Conservation (phyloP, 805 yeast genomes). For the Yarrowia sp. region DNA sequence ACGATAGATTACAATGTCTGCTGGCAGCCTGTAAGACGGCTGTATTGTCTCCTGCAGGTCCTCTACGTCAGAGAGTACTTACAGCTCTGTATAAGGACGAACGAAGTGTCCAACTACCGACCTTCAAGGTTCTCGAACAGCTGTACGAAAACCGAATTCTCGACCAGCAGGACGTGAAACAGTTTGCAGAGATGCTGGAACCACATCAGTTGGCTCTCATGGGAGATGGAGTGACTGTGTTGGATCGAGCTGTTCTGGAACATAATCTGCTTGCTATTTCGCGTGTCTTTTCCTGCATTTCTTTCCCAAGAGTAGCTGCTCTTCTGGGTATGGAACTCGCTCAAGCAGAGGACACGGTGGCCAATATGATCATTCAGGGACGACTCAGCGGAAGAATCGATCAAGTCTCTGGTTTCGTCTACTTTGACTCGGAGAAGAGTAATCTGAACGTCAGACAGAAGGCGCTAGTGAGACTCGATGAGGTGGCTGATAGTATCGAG, state of each 20-base stretch:
- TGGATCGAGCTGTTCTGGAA: constrained; percentile 48
- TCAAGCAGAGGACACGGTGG: constrained; percentile 47
- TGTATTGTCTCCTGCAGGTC: constrained; percentile 50
- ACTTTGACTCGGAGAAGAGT: constrained; percentile 40
- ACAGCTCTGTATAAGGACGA: constrained; percentile 47
- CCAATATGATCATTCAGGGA: constrained; percentile 48
- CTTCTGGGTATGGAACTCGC: constrained; percentile 44
- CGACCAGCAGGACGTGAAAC: constrained; percentile 44
- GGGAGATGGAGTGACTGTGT: constrained; percentile 46
- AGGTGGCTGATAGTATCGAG: constrained; percentile 27
- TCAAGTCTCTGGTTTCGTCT: constrained; percentile 46
- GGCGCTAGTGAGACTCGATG: constrained; percentile 20
- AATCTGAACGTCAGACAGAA: constrained; percentile 1
- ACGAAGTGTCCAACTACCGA: constrained; percentile 40
- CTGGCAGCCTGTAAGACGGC: constrained; percentile 47
- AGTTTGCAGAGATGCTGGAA: constrained; percentile 42
- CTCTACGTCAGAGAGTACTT: constrained; percentile 45
- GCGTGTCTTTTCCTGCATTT: constrained; percentile 46
- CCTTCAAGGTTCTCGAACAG: constrained; percentile 45
- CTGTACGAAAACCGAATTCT: constrained; percentile 46
- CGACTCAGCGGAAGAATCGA: constrained; percentile 48
- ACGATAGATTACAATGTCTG: constrained; percentile 45
- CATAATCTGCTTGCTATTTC: constrained; percentile 50
- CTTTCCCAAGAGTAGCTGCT: constrained; percentile 45
- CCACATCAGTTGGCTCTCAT: constrained; percentile 43